These are phyloP conservation scores for Russula abietina DNA, from an alignment of 768 basidiomycete genomes.

Conservation along the genomic window DNA sequence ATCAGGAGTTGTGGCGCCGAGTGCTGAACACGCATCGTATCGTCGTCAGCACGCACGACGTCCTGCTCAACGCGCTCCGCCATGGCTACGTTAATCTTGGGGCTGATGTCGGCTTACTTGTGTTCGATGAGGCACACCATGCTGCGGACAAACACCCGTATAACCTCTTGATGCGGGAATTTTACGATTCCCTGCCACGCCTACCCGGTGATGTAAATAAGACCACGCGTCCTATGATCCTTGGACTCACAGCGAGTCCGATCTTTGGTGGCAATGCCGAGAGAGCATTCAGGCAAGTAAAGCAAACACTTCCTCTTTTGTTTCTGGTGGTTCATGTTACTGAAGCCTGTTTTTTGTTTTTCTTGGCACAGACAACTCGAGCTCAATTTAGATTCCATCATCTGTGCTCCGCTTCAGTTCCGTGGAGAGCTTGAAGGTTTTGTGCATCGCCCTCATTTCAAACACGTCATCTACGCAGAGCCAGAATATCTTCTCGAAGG, in stretches of 20 bases:
- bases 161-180: conserved; percentile 69
- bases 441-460: conserved; percentile 63
- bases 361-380: conserved; percentile 49
- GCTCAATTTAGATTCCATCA: conserved; percentile 60
- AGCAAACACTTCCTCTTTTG: conserved; percentile 23
- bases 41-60: conserved; percentile 71
- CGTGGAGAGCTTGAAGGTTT: conserved; percentile 50
- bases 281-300: conserved; percentile 47
- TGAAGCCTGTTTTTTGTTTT: conserved; percentile 5
- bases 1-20: conserved; percentile 50
- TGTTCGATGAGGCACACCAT: conserved; percentile 83
- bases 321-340: background rate
- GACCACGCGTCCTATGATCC: conserved; percentile 49
- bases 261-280: conserved; percentile 70
- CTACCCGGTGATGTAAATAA: conserved; percentile 28
- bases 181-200: conserved; percentile 52
- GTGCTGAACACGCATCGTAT: conserved; percentile 52
- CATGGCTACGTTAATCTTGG: conserved; percentile 64
- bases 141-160: conserved; percentile 68
- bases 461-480: conserved; percentile 45
- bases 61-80: conserved; percentile 68
- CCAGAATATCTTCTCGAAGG: conserved; percentile 30
- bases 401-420: conserved; percentile 54
- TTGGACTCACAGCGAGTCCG: conserved; percentile 82
- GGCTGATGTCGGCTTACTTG: conserved; percentile 53